phyloP scores from a whole-genome alignment of 805 yeast genomes.

The Komagataella pastoris region DNA sequence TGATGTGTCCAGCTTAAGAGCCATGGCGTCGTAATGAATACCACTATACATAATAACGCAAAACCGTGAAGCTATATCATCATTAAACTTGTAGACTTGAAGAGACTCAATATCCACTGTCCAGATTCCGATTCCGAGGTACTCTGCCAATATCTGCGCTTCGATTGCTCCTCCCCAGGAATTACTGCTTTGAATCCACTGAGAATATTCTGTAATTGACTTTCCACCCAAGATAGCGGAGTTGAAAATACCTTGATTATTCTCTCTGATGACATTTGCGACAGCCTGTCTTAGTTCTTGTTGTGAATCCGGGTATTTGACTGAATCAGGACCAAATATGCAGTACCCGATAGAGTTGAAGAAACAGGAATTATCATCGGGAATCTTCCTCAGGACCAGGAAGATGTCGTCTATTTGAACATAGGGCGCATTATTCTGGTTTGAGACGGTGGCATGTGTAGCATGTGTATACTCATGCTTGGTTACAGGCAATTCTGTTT shows the following conservation, averaged over 20 bases:
- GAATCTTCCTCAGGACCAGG: constrained; percentile 41
- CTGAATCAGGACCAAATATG: constrained; percentile 15
- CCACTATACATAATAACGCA: constrained; percentile 54
- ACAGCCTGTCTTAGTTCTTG: constrained; percentile 38
- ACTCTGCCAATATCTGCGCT: constrained; percentile 43
- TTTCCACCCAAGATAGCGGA: constrained; percentile 53
- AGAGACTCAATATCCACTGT: constrained; percentile 57
- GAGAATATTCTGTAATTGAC: constrained; percentile 30
- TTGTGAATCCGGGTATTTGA: constrained; percentile 28
- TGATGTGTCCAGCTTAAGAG: constrained; percentile 17
- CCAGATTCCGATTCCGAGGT: constrained; percentile 35
- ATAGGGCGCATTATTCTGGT: neutral
- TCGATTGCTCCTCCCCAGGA: constrained; percentile 86
- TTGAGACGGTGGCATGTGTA: constrained; percentile 1
- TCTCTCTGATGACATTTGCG: constrained; percentile 25
- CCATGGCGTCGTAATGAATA: constrained; percentile 58
- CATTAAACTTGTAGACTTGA: constrained; percentile 39
- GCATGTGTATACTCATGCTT: neutral
- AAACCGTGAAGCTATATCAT: constrained; percentile 19
- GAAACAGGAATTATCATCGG: constrained; percentile 71
- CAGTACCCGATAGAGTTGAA: constrained; percentile 54
- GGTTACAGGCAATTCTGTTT: neutral
- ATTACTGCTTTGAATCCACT: constrained; percentile 46
- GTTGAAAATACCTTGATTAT: constrained; percentile 29
- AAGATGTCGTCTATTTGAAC: constrained; percentile 10